Evolutionary conservation across 768 basidiomycete species (phyloP).

Genomic region (Ephemerocybe angulata): DNA sequence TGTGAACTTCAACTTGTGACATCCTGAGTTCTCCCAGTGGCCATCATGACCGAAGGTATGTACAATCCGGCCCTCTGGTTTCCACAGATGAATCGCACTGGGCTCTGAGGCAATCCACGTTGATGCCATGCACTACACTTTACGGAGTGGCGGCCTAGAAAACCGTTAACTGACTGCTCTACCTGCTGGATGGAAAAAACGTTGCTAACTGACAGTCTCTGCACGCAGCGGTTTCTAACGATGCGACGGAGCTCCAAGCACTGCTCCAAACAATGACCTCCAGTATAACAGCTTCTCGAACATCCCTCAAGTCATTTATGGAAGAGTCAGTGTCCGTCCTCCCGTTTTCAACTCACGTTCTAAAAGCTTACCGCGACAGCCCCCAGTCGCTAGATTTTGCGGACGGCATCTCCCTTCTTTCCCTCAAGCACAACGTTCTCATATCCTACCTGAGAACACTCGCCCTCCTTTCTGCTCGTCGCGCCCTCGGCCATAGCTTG

Average conservation of each 20-base stretch:
- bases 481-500: conserved; percentile 64
- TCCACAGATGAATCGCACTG: conserved; percentile 56
- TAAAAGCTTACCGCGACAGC: conserved; percentile 15
- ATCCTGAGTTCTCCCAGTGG: background rate
- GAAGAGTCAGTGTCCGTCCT: conserved; percentile 44
- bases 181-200: background rate
- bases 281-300: conserved; percentile 59
- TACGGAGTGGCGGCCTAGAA: conserved; percentile 49
- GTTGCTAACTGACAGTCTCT: conserved; percentile 8
- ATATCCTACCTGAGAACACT: conserved; percentile 85
- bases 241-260: conserved; percentile 23
- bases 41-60: conserved; percentile 9
- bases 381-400: conserved; percentile 42
- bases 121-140: conserved; percentile 48
- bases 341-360: conserved; percentile 10
- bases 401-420: conserved; percentile 88
- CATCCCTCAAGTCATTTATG: conserved; percentile 49
- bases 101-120: conserved; percentile 43
- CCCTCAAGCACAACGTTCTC: conserved; percentile 80
- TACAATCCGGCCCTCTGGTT: background rate
- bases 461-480: conserved; percentile 66
- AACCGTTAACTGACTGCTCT: conserved; percentile 44
- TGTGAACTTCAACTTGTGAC: too few species aligned
- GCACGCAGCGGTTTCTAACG: conserved; percentile 20
- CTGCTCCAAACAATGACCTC: conserved; percentile 54